Base-by-base conservation (phyloP, 2,329 filamentous ascomycete species). In the Plectosphaerella cucumerina region DNA sequence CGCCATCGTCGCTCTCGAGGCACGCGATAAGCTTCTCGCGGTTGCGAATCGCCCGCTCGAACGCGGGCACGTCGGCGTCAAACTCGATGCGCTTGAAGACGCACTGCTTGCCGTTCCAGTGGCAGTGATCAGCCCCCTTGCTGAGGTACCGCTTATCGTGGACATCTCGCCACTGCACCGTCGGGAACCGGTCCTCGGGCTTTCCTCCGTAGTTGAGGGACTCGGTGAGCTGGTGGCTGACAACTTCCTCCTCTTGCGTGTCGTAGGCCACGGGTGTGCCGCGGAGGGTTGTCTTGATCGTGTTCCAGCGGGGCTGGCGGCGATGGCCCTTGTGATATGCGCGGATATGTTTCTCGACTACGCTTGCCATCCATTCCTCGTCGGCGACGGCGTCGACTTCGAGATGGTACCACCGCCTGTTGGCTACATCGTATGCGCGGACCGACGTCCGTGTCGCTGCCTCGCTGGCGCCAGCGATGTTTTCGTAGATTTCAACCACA, bases 41-140 rank as follows among this genome's bases (percentile, higher is more conserved):
- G 12, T 49, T 43, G 18, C 45, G 52, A 14, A 59, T 58, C 47
- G 57, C 57, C 8, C 33, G 43, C 37, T 55, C 39, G 18, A 56
- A 47, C 6, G 49, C 39, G 10, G 50, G 42, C 22, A 55, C 37
- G 39, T 59, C 54, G 31, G 48, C 45, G 39, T 54, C 51, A 41
- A 58, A 59, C 37, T 58, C 57, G 46, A 59, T 59, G n/a, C 56
- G 54, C 47, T 59, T 58, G 44, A 59, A 59, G 35, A 58, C 54
- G 33, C 53, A 56, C 23, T 51, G 45, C 31, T 47, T 45, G 31
- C 34, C 45, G 37, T 52, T 23, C 55, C 53, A 57, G 3, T 22
- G 47, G 45, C 51, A 57, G 5, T 44, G 46, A 26, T 57, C 53
- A 17, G 50, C 46, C 11, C 47, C 47, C 41, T 52, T 48, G 46